Percentiles rank a stretch among this genome's conserved stretches.
These are phyloP conservation scores for Paraconiothyrium sp. DNA, from an alignment of 2,329 filamentous ascomycete genomes.

Conservation along the genomic window DNA sequence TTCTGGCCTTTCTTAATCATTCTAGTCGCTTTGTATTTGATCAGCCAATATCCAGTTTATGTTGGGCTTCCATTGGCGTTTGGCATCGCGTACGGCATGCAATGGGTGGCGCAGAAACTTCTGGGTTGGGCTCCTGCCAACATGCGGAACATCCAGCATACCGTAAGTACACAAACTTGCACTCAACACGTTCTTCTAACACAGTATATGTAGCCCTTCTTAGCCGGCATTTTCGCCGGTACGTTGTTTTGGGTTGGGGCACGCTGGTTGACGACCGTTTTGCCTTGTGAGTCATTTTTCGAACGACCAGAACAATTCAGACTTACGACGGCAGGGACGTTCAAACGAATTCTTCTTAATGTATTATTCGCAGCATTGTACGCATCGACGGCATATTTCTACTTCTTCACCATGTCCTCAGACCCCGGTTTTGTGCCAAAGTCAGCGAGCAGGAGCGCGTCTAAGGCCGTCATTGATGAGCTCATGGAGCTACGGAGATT, in stretches of 20 bases:
- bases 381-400: conserved; percentile 82
- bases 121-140: conserved; percentile 85
- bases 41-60: conserved; percentile 78
- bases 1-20: conserved; percentile 85
- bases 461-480: conserved; percentile 88
- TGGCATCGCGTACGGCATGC: conserved; percentile 73
- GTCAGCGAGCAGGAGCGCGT: conserved; percentile 85
- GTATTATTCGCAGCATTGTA: conserved; percentile 74
- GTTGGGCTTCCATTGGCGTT: conserved; percentile 77
- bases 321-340: conserved; percentile 62
- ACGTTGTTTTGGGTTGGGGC: conserved; percentile 83
- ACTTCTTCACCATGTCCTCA: conserved; percentile 81
- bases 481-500: conserved; percentile 87
- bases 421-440: conserved; percentile 96
- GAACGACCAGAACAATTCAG: background rate
- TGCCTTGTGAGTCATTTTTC: conserved; percentile 68
- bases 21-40: conserved; percentile 73
- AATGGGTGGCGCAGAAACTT: conserved; percentile 80
- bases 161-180: conserved; percentile 63
- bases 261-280: conserved; percentile 77
- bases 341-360: conserved; percentile 76
- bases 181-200: background rate
- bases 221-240: conserved; percentile 91
- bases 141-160: conserved; percentile 90
- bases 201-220: conserved; percentile 73